phyloP scores from a whole-genome alignment of 768 basidiomycete species.

The Leucosporidium creatinivorum region DNA sequence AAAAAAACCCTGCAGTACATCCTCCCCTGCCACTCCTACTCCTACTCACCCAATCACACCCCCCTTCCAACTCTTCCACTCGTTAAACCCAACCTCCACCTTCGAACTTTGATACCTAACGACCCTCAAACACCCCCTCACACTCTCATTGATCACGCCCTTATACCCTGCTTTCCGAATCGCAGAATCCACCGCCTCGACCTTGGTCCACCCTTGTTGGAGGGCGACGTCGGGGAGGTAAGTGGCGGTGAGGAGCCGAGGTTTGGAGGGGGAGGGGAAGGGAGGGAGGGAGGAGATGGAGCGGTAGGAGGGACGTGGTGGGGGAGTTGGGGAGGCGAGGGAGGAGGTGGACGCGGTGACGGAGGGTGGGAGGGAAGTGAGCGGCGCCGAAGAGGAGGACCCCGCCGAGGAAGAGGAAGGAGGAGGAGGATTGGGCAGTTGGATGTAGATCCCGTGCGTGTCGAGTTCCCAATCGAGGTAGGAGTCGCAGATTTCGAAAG shows the following conservation, averaged over 20 bases:
- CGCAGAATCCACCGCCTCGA: slow-evolving; percentile 81
- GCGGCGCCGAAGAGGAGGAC: slow-evolving; percentile 42
- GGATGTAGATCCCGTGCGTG: slow-evolving; percentile 82
- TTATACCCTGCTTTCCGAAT: slow-evolving; percentile 90
- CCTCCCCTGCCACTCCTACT: no score
- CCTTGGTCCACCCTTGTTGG: slow-evolving; percentile 88
- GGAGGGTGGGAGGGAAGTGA: slow-evolving; percentile 53
- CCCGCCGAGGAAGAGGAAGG: slow-evolving; percentile 31
- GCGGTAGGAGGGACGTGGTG: slow-evolving; percentile 44
- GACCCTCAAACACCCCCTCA: slow-evolving; percentile 66
- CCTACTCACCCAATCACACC: no score
- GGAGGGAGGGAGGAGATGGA: slow-evolving; percentile 25
- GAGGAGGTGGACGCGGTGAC: slow-evolving; percentile 1
- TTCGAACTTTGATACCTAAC: slow-evolving; percentile 73
- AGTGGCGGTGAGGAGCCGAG: slow-evolving; percentile 63
- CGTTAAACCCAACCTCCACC: slow-evolving; percentile 62
- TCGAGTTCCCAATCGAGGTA: slow-evolving; percentile 93
- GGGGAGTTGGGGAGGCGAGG: slow-evolving; percentile 41
- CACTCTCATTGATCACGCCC: slow-evolving; percentile 70
- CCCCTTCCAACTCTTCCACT: slow-evolving; percentile 70
- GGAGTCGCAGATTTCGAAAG: slow-evolving; percentile 74
- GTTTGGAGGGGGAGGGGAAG: slow-evolving; percentile 1
- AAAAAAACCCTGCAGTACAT: no score
- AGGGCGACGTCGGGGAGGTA: slow-evolving; percentile 89
- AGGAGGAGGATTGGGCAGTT: slow-evolving; percentile 63